Conservation (phyloP, 495 filamentous ascomycete species). For the Tuber microsphaerosporum region DNA sequence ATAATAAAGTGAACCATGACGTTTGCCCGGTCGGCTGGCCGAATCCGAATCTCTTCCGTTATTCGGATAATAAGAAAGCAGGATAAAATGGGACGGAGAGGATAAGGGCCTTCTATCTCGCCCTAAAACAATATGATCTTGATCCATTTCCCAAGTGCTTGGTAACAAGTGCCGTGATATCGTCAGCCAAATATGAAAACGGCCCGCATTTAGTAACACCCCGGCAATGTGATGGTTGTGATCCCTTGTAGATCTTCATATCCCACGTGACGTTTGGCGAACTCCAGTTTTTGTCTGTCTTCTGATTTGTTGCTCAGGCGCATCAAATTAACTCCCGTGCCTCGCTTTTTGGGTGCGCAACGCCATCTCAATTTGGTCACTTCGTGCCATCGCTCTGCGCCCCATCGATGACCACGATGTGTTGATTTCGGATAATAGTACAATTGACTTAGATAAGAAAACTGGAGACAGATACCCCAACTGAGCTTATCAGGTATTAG, state of each 20-base stretch:
- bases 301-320: background rate
- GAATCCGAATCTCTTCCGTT: background rate
- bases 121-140: background rate
- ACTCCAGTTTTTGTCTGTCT: background rate
- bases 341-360: background rate
- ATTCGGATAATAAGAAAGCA: background rate
- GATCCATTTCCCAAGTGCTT: background rate
- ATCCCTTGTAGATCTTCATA: background rate
- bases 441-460: background rate
- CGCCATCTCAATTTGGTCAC: background rate
- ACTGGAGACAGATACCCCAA: background rate
- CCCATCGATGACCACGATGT: conserved; percentile 1
- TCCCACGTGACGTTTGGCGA: conserved; percentile 1
- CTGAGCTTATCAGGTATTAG: background rate
- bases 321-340: background rate
- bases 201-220: background rate
- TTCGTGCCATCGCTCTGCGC: background rate
- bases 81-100: background rate
- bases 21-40: background rate
- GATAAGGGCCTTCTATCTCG: background rate
- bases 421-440: background rate
- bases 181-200: background rate
- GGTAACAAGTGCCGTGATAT: background rate
- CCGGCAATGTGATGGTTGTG: background rate
- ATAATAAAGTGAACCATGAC: background rate